phyloP scores from a whole-genome alignment of 2,329 filamentous ascomycete species.

The Colletotrichum somersetense region DNA sequence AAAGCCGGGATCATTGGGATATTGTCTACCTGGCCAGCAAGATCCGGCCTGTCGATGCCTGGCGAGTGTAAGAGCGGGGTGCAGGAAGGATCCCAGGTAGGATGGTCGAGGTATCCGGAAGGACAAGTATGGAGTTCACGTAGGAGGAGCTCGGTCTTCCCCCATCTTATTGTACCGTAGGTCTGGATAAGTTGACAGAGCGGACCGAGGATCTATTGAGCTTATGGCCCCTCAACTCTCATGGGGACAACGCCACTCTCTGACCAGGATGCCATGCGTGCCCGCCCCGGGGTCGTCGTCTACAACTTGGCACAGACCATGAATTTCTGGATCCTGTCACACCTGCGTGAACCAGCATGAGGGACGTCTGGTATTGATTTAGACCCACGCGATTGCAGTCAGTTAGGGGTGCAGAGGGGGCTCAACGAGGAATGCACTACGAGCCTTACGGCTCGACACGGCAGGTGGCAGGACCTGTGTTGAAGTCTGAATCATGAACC shows the following conservation, averaged over 20 bases:
- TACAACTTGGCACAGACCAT: constrained; percentile 9
- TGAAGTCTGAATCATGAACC: constrained; percentile 32
- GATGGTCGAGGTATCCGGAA: not conserved
- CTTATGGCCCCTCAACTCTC: not conserved
- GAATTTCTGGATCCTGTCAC: constrained; percentile 16
- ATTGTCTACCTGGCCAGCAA: constrained; percentile 2
- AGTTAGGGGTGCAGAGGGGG: not conserved
- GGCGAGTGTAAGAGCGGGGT: constrained; percentile 10
- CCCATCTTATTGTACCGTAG: constrained; percentile 8
- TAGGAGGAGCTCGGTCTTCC: constrained; percentile 13
- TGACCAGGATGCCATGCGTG: not conserved
- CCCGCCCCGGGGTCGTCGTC: constrained; percentile 6
- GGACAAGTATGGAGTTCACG: not conserved
- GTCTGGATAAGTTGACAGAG: not conserved
- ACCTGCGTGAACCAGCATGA: constrained; percentile 7
- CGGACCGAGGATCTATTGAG: constrained; percentile 10
- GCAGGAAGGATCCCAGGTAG: constrained; percentile 14
- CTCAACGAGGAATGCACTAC: constrained; percentile 10
- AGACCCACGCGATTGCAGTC: constrained; percentile 22
- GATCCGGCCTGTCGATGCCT: constrained; percentile 6
- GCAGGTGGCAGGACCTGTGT: constrained; percentile 13
- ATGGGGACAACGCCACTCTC: constrained; percentile 4
- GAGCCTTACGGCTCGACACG: constrained; percentile 8
- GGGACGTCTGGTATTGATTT: constrained; percentile 28
- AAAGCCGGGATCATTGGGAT: not conserved